Percentiles rank a stretch among this genome's conserved stretches.
phyloP scores from a whole-genome alignment of 177 flowering plant genomes.

The Vitis hybrid region DNA sequence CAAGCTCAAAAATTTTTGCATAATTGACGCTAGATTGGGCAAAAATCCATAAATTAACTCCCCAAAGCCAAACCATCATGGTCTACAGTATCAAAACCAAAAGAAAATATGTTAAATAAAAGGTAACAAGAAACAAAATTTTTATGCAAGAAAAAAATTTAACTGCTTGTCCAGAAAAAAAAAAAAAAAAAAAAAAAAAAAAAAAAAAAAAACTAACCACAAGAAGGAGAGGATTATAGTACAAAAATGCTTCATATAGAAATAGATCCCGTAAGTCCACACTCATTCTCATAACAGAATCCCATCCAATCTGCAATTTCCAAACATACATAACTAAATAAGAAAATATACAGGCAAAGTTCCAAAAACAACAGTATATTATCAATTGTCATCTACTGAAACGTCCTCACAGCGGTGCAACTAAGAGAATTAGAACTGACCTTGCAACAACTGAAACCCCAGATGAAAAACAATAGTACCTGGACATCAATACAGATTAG shows the following conservation, averaged over 20 bases:
- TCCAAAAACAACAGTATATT: not conserved
- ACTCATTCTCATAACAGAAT: conserved; percentile 98
- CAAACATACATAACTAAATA: not conserved
- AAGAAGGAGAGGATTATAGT: conserved; percentile 95
- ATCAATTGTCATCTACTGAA: not conserved
- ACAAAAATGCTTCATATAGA: conserved; percentile 91
- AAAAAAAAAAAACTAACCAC: conserved; percentile 53
- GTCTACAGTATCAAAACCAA: conserved; percentile 54
- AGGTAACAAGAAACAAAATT: not conserved
- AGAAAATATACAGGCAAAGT: not conserved
- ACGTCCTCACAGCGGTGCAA: not conserved
- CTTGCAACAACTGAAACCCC: conserved; percentile 92
- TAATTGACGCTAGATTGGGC: conserved; percentile 67
- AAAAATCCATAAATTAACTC: conserved; percentile 92
- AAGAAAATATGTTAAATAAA: conserved; percentile 5
- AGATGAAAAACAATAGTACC: conserved; percentile 76
- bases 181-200: not conserved
- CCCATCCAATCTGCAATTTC: conserved; percentile 79
- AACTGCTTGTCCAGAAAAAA: not conserved
- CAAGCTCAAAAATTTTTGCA: conserved; percentile 86
- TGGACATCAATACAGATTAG: conserved; percentile 30
- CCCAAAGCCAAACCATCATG: conserved; percentile 98
- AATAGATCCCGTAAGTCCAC: conserved; percentile 77
- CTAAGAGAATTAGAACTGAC: conserved; percentile 36
- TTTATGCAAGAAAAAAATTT: not conserved